Evolutionary conservation across 1,284 basidiomycete genomes (phyloP).

Genomic region (Tetrapyrgos nigripes): DNA sequence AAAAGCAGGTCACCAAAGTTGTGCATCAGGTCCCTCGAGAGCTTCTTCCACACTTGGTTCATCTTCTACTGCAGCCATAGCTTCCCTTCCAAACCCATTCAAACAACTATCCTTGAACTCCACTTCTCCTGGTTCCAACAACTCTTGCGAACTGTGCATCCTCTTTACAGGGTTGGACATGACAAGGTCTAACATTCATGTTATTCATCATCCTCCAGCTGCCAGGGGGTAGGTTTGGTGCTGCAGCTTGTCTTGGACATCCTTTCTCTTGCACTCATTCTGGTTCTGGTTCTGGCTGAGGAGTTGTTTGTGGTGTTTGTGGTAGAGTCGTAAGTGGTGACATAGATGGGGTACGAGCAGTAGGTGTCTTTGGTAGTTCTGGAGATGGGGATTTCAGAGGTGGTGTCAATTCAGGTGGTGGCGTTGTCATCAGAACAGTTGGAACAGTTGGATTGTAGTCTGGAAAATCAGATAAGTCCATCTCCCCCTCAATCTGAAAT

Average conservation of each 20-base stretch:
- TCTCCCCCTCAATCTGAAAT: slow-evolving; percentile 34
- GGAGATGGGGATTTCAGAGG: background rate
- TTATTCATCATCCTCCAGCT: background rate
- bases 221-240: background rate
- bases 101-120: background rate
- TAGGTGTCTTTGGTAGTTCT: background rate
- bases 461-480: slow-evolving; percentile 10
- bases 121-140: background rate
- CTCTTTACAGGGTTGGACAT: background rate
- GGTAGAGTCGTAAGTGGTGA: background rate
- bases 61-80: slow-evolving; percentile 10
- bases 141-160: background rate
- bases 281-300: background rate
- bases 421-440: background rate
- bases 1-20: slow-evolving; percentile 7
- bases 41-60: slow-evolving; percentile 1
- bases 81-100: background rate
- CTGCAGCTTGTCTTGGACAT: slow-evolving; percentile 1
- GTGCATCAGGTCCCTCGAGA: slow-evolving; percentile 1
- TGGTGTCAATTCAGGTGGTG: background rate
- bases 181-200: background rate
- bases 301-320: background rate
- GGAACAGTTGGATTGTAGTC: background rate
- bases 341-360: background rate
- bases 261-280: no score